A percentile compares a stretch with the other conserved stretches of the same genome.
These are phyloP conservation scores for Candida berthetii DNA, from an alignment of 805 yeast species.

Conservation along the genomic window DNA sequence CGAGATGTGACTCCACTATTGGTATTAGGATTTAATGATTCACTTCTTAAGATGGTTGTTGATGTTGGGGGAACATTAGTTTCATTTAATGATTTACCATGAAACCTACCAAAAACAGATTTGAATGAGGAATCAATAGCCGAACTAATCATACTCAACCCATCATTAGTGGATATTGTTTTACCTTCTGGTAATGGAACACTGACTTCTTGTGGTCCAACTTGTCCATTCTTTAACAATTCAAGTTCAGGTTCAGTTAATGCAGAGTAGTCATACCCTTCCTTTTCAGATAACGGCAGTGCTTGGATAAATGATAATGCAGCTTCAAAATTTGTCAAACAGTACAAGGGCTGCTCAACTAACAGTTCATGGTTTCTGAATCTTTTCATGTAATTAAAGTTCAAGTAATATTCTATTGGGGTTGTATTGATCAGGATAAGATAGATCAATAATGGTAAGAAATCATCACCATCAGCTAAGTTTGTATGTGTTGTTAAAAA, in stretches of 20 bases:
- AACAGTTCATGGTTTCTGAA: conserved; percentile 14
- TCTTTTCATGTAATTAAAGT: conserved; percentile 14
- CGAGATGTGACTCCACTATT: neutral
- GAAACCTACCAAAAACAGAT: conserved; percentile 2
- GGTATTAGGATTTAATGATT: neutral
- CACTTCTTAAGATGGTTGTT: neutral
- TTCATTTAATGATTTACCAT: conserved; percentile 8
- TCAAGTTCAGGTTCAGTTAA: neutral
- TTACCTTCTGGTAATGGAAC: neutral
- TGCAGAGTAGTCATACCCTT: neutral
- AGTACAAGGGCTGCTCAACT: conserved; percentile 13
- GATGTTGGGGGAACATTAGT: conserved; percentile 3
- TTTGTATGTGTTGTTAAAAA: conserved; percentile 2
- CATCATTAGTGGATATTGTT: neutral
- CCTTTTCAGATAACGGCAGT: neutral
- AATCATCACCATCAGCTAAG: conserved; percentile 14
- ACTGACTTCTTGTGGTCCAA: neutral
- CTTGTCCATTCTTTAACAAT: neutral
- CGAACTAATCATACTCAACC: conserved; percentile 1
- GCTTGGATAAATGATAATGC: conserved; percentile 13
- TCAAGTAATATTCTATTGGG: conserved; percentile 12
- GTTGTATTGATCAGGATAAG: conserved; percentile 9
- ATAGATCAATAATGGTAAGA: conserved; percentile 18
- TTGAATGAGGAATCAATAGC: conserved; percentile 3
- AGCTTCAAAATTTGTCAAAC: conserved; percentile 21